Conservation (phyloP, 257 asterid species). For the Sherardia arvensis region DNA sequence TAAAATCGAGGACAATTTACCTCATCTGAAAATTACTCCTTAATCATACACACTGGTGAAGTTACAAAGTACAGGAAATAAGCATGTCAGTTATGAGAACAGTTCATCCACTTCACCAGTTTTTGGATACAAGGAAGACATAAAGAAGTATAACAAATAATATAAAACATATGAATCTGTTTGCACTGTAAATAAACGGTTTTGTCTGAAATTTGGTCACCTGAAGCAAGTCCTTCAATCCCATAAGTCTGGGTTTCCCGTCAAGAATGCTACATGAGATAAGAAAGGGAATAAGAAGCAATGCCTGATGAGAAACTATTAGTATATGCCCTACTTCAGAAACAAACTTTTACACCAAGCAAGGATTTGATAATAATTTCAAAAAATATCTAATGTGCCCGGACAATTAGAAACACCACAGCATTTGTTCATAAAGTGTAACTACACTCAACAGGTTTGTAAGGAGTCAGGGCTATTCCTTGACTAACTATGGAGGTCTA, state of each 20-base stretch:
- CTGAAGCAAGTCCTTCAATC: slow-evolving; percentile 94
- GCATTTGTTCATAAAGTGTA: too few species aligned
- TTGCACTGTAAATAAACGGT: not conserved
- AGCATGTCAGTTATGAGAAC: not conserved
- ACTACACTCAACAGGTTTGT: too few species aligned
- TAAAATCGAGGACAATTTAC: not conserved
- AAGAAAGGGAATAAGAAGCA: slow-evolving; percentile 1
- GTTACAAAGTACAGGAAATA: not conserved
- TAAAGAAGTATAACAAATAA: not conserved
- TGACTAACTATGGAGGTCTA: too few species aligned
- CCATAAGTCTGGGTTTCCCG: slow-evolving; percentile 95
- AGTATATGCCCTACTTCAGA: not conserved
- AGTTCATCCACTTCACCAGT: not conserved
- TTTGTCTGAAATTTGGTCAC: slow-evolving; percentile 27
- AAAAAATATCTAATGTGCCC: too few species aligned
- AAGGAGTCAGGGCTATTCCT: too few species aligned
- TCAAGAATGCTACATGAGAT: slow-evolving; percentile 60
- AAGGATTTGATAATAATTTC: not conserved
- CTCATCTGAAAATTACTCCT: not conserved
- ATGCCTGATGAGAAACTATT: not conserved
- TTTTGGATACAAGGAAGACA: not conserved
- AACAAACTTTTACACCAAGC: not conserved
- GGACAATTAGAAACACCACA: not conserved
- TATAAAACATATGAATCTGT: not conserved
- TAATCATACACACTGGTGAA: not conserved